Conservation (phyloP, 129 eudicot genomes). For the Flaveria brownii region DNA sequence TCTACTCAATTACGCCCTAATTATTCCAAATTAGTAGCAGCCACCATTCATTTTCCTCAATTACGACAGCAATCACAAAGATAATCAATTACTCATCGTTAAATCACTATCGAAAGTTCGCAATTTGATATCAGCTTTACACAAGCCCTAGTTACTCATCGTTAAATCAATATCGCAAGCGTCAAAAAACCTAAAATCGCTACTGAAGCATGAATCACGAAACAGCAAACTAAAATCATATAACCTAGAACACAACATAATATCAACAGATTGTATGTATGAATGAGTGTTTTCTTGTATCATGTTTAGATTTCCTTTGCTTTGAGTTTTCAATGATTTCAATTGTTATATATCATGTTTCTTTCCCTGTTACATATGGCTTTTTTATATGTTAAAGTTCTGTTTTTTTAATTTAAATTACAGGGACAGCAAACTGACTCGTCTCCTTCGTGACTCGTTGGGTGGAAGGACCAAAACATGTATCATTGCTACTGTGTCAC, state of each 20-base stretch:
- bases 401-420: neutral
- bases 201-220: no score
- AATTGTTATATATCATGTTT: neutral
- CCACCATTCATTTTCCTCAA: neutral
- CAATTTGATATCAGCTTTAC: slow-evolving; percentile 7
- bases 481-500: slow-evolving; percentile 96
- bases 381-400: neutral
- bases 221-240: neutral
- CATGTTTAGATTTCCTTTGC: neutral
- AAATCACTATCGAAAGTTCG: neutral
- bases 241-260: neutral
- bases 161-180: neutral
- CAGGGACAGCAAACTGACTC: slow-evolving; percentile 97
- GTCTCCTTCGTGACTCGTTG: slow-evolving; percentile 91
- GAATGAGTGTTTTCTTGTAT: slow-evolving; percentile 9
- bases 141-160: slow-evolving; percentile 23
- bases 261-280: neutral
- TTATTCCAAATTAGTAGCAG: neutral
- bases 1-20: no score
- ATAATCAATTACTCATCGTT: neutral
- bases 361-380: neutral
- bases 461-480: slow-evolving; percentile 99
- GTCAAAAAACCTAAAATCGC: slow-evolving; percentile 13
- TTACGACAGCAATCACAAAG: neutral
- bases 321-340: neutral